Conservation (phyloP, 176 grass and related monocot species). For the Secale cereale region DNA sequence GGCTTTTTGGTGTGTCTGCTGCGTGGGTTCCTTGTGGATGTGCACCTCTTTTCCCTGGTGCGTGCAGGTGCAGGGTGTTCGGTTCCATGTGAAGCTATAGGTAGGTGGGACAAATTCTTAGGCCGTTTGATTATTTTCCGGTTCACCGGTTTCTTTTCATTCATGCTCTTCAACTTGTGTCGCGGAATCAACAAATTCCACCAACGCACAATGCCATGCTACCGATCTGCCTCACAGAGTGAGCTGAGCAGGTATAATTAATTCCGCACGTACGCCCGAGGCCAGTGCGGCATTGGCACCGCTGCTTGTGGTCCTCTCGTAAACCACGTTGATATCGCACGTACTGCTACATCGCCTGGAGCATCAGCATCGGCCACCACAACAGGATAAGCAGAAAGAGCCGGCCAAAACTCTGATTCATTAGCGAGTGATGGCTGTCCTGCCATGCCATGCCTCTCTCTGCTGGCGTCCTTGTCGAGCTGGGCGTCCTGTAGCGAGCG, state of each 20-base stretch:
- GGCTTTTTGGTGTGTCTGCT: slow-evolving; percentile 24
- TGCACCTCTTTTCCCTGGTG: background rate
- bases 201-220: background rate
- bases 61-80: background rate
- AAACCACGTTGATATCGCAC: background rate
- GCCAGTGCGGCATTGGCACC: background rate
- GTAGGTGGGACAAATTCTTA: slow-evolving; percentile 30
- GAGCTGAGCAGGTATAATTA: background rate
- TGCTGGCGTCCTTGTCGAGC: slow-evolving; percentile 19
- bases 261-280: background rate
- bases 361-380: background rate
- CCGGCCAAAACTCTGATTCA: background rate
- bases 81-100: slow-evolving; percentile 9
- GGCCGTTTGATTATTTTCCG: slow-evolving; percentile 31
- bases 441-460: background rate
- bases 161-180: background rate
- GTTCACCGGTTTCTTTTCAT: background rate
- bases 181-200: background rate
- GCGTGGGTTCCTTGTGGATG: slow-evolving; percentile 18
- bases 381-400: background rate
- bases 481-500: slow-evolving; percentile 5
- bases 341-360: slow-evolving; percentile 14
- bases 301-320: slow-evolving; percentile 27
- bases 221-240: background rate
- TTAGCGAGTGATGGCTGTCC: slow-evolving; percentile 17